These are phyloP conservation scores for Stipa capillata DNA, from an alignment of 176 grass and related monocot species.

Conservation along the genomic window DNA sequence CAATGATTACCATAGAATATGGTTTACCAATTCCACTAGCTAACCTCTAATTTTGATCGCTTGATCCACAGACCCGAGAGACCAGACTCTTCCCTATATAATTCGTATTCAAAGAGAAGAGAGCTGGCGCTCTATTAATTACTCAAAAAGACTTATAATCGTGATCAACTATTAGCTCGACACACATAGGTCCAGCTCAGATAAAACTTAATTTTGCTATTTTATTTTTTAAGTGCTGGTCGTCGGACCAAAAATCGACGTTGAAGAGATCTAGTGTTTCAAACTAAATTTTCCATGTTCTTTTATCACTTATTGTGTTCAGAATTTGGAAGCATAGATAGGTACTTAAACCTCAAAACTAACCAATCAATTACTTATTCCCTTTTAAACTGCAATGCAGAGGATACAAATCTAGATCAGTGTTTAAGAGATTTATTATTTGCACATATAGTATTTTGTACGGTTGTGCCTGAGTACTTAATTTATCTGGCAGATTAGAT, in stretches of 20 bases:
- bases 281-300: background rate
- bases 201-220: background rate
- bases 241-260: background rate
- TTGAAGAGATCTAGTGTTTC: background rate
- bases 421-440: background rate
- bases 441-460: background rate
- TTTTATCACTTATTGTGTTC: too few species aligned
- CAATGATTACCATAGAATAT: conserved; percentile 39
- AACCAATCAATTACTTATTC: too few species aligned
- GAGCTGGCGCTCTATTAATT: background rate
- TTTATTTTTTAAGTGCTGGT: background rate
- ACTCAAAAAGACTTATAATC: background rate
- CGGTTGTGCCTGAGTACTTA: background rate
- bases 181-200: too few species aligned
- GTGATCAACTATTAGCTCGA: background rate
- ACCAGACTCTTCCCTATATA: background rate
- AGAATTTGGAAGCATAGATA: background rate
- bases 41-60: background rate
- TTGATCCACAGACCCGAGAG: conserved; percentile 11
- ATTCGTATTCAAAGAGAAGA: background rate
- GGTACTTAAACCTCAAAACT: too few species aligned
- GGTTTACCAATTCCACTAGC: conserved; percentile 27
- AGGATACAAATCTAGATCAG: background rate
- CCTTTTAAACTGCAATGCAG: background rate
- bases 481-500: background rate